Evolutionary conservation across 768 basidiomycete genomes (phyloP).

Genomic region (Lyophyllum shimeji): DNA sequence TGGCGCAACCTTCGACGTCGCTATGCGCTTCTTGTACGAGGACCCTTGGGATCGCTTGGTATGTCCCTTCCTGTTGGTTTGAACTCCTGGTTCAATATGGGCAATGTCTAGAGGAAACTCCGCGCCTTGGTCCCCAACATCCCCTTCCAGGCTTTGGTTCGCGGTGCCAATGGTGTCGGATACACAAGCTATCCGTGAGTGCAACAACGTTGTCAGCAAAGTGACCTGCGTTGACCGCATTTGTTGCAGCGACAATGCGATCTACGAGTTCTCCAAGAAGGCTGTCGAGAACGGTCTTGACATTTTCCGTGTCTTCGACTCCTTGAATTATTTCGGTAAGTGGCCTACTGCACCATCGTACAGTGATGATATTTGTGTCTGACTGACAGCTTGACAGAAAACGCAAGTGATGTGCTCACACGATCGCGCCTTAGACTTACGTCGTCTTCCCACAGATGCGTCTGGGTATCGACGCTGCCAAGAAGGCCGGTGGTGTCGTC

Average conservation of each 20-base stretch:
- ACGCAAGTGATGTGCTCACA: conserved; percentile 46
- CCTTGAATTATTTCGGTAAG: conserved; percentile 94
- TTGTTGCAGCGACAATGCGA: conserved; percentile 84
- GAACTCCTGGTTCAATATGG: conserved; percentile 7
- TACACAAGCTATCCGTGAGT: conserved; percentile 97
- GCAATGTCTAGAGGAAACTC: conserved; percentile 65
- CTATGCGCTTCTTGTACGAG: conserved; percentile 99
- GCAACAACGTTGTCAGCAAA: not conserved
- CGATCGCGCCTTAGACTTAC: not conserved
- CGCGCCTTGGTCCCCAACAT: conserved; percentile 98
- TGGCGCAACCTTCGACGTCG: conserved; percentile 97
- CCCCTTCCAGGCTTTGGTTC: conserved; percentile 96
- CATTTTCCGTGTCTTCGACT: conserved; percentile 99
- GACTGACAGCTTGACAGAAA: conserved; percentile 47
- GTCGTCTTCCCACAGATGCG: conserved; percentile 62
- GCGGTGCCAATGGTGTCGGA: conserved; percentile 98
- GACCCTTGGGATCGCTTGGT: conserved; percentile 99
- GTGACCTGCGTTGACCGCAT: not conserved
- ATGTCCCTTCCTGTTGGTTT: conserved; percentile 21
- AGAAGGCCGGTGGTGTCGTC: conserved; percentile 98
- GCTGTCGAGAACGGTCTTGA: conserved; percentile 99
- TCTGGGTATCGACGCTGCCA: conserved; percentile 98
- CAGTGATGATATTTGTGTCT: not conserved
- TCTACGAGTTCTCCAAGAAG: conserved; percentile 99
- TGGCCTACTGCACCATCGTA: not conserved